Percentiles rank a stretch among this genome's conserved stretches.
Evolutionary conservation across 441 rosid species (phyloP).

Genomic region (Erodium moschatum): DNA sequence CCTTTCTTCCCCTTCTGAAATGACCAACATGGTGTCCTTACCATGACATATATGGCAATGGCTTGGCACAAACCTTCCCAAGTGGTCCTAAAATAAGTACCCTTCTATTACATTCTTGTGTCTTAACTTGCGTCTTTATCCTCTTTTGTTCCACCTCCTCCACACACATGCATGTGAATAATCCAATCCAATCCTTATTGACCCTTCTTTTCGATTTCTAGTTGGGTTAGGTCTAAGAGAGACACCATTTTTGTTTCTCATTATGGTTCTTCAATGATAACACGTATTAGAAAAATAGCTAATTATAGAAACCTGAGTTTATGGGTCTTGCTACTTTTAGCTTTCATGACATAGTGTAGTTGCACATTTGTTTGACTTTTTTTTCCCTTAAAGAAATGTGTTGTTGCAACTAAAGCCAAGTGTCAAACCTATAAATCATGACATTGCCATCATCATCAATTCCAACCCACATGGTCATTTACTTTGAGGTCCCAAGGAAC

Average conservation of each 20-base stretch:
- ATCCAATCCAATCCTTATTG: not conserved
- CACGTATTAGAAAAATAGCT: not conserved
- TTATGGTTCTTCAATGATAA: slow-evolving; percentile 1
- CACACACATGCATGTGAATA: not conserved
- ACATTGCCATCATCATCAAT: slow-evolving; percentile 18
- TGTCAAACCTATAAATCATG: slow-evolving; percentile 16
- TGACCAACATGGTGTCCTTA: too few species aligned
- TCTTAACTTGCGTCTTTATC: not conserved
- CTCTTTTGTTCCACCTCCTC: not conserved
- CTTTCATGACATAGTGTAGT: not conserved
- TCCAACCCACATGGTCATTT: slow-evolving; percentile 11
- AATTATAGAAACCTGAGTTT: slow-evolving; percentile 7
- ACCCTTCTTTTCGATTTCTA: not conserved
- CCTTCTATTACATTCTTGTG: not conserved
- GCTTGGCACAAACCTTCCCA: not conserved
- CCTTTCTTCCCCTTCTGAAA: not conserved
- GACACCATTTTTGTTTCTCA: not conserved
- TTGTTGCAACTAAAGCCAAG: not conserved
- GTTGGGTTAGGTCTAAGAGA: not conserved
- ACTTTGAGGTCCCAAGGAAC: slow-evolving; percentile 5
- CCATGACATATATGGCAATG: not conserved
- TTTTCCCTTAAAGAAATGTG: slow-evolving; percentile 16
- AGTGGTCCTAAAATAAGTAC: not conserved
- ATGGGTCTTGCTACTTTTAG: not conserved
- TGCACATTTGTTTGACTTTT: not conserved